Base-by-base conservation (phyloP, 176 grass and related monocot genomes). In the Oryza brachyantha region DNA sequence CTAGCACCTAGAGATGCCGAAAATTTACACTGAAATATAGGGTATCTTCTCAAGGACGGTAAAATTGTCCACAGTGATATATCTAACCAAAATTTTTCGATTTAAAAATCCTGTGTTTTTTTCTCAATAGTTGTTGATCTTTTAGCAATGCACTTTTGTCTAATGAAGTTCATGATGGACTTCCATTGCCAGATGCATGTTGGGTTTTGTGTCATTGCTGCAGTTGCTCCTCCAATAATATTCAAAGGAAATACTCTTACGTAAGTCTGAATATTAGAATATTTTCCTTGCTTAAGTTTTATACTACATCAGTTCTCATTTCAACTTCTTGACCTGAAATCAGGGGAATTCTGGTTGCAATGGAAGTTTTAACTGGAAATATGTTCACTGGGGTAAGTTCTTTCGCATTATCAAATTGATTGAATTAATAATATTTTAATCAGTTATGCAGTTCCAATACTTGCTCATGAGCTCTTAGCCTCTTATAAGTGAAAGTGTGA, bases 221-320 rank as follows among this genome's bases (percentile, higher is more conserved):
- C 89, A 73, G 68, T 97, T 85, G 83, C 94, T 79, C 91, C 91
- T 70, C 89, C 91, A 63, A 90, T 97, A 82, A 84, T 94, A 79
- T 94, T 97, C 62, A 87, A 70, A 73, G 91, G 91, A 10, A 88
- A 84, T 79, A 86, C 83, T 54, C 76, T 97, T 22, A 94, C 91
- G 85, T 92, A 84, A 86, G 89, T 78, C 34, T 45, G 11, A 62
- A 90, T 52, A 78, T 35, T 77, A 64, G 67, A 72, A 3, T 66
- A 22, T 3, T 43, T 16, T 76, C 68, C 34, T 54, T 24, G 28
- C 24, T 55, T 63, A 8, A 70, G 5, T 79, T 76, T 83, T 22
- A 21, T 36, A 37, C 43, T 74, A 8, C 5, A 10, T n/a, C 37
- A 74, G 0, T 62, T 84, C 16, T 72, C 45, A 59, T 54, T 64